Evolutionary conservation across 108 stramenopile species (phyloP).

Genomic region (Cyclotella baltica): DNA sequence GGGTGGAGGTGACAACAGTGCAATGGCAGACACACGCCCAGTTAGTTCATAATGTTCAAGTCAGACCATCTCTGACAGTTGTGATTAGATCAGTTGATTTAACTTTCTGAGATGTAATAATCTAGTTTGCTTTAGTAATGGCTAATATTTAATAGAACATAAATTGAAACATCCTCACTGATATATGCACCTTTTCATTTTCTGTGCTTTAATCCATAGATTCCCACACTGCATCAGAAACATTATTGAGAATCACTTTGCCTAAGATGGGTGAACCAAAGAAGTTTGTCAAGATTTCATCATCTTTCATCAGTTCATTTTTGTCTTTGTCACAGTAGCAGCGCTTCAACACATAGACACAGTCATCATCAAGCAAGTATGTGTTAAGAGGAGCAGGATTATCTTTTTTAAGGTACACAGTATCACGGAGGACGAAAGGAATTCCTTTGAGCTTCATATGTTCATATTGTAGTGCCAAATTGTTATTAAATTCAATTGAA

Average conservation of each 20-base stretch:
- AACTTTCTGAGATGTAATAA: too few relatives aligned
- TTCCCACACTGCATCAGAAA: neutral
- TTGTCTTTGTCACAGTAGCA: neutral
- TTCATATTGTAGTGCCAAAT: neutral
- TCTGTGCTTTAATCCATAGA: neutral
- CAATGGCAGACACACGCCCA: too few relatives aligned
- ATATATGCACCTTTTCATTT: too few relatives aligned
- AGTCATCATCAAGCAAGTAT: neutral
- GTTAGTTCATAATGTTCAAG: too few relatives aligned
- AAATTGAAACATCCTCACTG: too few relatives aligned
- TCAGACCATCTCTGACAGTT: too few relatives aligned
- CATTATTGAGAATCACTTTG: neutral
- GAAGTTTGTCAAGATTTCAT: neutral
- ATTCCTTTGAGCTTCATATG: neutral
- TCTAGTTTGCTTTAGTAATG: too few relatives aligned
- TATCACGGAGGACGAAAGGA: neutral
- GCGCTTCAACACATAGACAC: neutral
- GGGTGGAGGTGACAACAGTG: too few relatives aligned
- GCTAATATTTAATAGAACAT: too few relatives aligned
- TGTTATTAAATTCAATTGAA: neutral
- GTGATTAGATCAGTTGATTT: too few relatives aligned
- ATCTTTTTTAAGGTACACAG: neutral
- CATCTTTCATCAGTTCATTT: neutral
- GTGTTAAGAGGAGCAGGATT: neutral
- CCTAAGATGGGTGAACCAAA: neutral